These are phyloP conservation scores for Penicillium sp. DNA, from an alignment of 2,329 filamentous ascomycete genomes.

Conservation along the genomic window DNA sequence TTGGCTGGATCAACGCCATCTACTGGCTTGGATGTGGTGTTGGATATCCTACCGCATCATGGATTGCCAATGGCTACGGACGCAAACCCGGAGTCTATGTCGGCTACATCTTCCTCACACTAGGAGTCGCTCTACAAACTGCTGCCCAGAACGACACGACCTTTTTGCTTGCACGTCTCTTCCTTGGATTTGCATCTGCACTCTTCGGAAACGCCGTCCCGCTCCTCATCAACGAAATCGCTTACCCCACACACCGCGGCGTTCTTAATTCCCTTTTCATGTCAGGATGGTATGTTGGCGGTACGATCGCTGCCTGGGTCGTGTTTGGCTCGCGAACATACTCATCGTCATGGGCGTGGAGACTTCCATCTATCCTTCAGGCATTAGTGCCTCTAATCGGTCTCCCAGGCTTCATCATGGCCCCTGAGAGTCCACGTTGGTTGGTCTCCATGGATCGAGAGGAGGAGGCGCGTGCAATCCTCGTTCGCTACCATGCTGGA, in stretches of 20 bases:
- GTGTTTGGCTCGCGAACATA: slow-evolving; percentile 29
- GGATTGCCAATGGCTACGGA: slow-evolving; percentile 40
- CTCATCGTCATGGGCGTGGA: slow-evolving; percentile 25
- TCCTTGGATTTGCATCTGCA: slow-evolving; percentile 42
- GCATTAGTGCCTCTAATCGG: slow-evolving; percentile 19
- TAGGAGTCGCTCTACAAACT: slow-evolving; percentile 35
- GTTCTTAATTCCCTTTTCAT: slow-evolving; percentile 41
- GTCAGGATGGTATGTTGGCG: slow-evolving; percentile 40
- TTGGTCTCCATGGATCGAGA: slow-evolving; percentile 20
- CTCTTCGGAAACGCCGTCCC: slow-evolving; percentile 39
- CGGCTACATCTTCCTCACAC: slow-evolving; percentile 38
- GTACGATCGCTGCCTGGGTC: slow-evolving; percentile 31
- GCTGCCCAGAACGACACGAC: slow-evolving; percentile 27
- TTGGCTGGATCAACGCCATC: slow-evolving; percentile 28
- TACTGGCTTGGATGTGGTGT: slow-evolving; percentile 35
- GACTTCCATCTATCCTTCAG: slow-evolving; percentile 29
- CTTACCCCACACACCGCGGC: slow-evolving; percentile 47
- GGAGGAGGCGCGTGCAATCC: slow-evolving; percentile 19
- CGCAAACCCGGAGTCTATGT: slow-evolving; percentile 37
- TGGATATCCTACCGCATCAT: slow-evolving; percentile 33
- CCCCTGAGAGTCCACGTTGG: slow-evolving; percentile 29
- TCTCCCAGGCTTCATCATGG: slow-evolving; percentile 21
- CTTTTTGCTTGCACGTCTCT: slow-evolving; percentile 43
- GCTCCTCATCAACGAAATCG: slow-evolving; percentile 51
- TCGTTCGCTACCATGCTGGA: slow-evolving; percentile 23